A percentile compares a stretch with the other conserved stretches of the same genome.
Conservation (phyloP, 2,329 filamentous ascomycete species). For the Aureobasidium namibiae region DNA sequence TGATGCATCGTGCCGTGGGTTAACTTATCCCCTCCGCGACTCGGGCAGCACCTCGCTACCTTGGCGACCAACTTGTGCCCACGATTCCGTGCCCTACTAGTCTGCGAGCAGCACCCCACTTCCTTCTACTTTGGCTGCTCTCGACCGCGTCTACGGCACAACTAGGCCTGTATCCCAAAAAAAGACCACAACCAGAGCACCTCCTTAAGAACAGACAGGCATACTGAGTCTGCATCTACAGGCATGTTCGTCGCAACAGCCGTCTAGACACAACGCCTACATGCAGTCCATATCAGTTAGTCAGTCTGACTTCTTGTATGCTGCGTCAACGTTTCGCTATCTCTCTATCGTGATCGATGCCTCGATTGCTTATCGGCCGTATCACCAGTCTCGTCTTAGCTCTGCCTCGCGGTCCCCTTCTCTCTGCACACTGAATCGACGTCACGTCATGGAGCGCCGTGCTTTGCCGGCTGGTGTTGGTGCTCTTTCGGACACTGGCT, state of each 20-base stretch:
- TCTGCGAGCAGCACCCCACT: not conserved
- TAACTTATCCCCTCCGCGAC: not conserved
- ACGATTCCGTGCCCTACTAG: not conserved
- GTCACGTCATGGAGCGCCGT: conserved; percentile 4
- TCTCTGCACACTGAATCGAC: not conserved
- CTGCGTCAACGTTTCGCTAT: conserved; percentile 9
- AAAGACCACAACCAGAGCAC: not conserved
- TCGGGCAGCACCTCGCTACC: conserved; percentile 5
- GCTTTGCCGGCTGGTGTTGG: not conserved
- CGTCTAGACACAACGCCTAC: not conserved
- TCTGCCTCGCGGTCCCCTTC: not conserved
- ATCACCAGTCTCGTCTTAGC: not conserved
- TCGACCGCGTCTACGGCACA: conserved; percentile 1
- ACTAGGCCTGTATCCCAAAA: not conserved
- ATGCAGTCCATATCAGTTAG: not conserved
- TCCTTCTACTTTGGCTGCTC: not conserved
- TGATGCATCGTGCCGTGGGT: conserved; percentile 4
- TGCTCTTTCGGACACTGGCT: not conserved
- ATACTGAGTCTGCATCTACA: not conserved
- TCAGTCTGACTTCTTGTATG: not conserved
- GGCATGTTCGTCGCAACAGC: not conserved
- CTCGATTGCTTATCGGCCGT: conserved; percentile 6
- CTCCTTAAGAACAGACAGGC: not conserved
- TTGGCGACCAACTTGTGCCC: conserved; percentile 5
- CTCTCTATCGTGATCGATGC: not conserved